These are phyloP conservation scores for Penicillium rolfsii DNA, from an alignment of 2,329 filamentous ascomycete species.

Conservation along the genomic window DNA sequence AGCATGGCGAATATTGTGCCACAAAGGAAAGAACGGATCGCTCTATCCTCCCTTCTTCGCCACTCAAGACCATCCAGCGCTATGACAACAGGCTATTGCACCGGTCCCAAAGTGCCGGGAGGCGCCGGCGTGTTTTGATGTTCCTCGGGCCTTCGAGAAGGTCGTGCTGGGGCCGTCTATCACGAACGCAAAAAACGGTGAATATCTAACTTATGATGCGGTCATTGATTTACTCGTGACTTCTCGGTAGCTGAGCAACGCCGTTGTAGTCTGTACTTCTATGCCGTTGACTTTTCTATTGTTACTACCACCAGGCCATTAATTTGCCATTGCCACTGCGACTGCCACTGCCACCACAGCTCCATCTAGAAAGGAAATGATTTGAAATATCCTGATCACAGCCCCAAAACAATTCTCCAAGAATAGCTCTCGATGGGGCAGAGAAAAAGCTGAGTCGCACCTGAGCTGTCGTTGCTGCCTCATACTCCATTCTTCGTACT, in stretches of 20 bases:
- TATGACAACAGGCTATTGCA: conserved; percentile 23
- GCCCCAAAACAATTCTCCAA: not conserved
- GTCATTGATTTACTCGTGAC: not conserved
- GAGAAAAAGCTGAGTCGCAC: not conserved
- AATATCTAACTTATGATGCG: not conserved
- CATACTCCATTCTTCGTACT: not conserved
- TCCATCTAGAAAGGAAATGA: not conserved
- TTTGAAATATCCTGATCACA: not conserved
- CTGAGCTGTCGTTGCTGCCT: not conserved
- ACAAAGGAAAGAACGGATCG: conserved; percentile 13
- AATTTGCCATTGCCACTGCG: not conserved
- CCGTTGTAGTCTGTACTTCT: not conserved
- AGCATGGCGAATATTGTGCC: not conserved
- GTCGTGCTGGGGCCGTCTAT: conserved; percentile 5
- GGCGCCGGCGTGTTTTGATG: conserved; percentile 21
- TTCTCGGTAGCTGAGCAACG: not conserved
- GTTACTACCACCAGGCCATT: not conserved
- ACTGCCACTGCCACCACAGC: not conserved
- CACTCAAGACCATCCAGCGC: conserved; percentile 11
- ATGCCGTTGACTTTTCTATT: not conserved
- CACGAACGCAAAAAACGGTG: conserved; percentile 5
- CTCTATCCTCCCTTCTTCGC: conserved; percentile 8
- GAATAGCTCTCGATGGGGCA: not conserved
- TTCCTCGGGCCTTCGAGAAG: conserved; percentile 31
- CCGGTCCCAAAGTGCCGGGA: conserved; percentile 26